Evolutionary conservation across 306 rosid genomes (phyloP).

Genomic region (Luffa acutangula): DNA sequence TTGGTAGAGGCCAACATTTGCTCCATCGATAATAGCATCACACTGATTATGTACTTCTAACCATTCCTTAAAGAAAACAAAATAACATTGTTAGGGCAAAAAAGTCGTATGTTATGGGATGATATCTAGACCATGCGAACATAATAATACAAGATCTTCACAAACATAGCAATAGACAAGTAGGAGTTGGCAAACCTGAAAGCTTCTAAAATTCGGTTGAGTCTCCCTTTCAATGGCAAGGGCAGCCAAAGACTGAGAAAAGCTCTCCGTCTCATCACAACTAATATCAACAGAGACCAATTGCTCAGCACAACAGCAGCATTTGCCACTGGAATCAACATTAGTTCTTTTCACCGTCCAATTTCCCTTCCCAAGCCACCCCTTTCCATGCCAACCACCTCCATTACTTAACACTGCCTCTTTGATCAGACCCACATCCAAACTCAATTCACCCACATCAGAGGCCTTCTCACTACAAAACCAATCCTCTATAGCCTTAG

Average conservation of each 20-base stretch:
- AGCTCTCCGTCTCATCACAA: conserved; percentile 51
- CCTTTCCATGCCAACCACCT: conserved; percentile 94
- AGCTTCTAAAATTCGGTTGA: conserved; percentile 52
- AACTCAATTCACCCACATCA: conserved; percentile 32
- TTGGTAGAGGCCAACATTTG: conserved; percentile 85
- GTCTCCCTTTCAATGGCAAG: conserved; percentile 73
- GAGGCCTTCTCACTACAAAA: conserved; percentile 37
- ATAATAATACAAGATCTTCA: not conserved
- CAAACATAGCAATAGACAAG: not conserved
- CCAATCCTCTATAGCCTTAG: conserved; percentile 56
- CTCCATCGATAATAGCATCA: conserved; percentile 80
- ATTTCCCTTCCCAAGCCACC: conserved; percentile 80
- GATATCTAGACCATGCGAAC: not conserved
- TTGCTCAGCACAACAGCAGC: conserved; percentile 46
- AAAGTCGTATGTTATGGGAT: not conserved
- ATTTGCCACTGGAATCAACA: conserved; percentile 32
- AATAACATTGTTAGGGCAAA: not conserved
- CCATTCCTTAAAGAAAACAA: conserved; percentile 46
- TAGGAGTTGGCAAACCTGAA: conserved; percentile 48
- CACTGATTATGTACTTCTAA: conserved; percentile 39
- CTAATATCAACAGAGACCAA: conserved; percentile 72
- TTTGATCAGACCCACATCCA: conserved; percentile 25
- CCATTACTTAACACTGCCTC: conserved; percentile 50
- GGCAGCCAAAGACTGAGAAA: conserved; percentile 51
- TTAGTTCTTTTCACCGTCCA: conserved; percentile 43